These are phyloP conservation scores for Lippia alba DNA, from an alignment of 305 asterid genomes.

Conservation along the genomic window DNA sequence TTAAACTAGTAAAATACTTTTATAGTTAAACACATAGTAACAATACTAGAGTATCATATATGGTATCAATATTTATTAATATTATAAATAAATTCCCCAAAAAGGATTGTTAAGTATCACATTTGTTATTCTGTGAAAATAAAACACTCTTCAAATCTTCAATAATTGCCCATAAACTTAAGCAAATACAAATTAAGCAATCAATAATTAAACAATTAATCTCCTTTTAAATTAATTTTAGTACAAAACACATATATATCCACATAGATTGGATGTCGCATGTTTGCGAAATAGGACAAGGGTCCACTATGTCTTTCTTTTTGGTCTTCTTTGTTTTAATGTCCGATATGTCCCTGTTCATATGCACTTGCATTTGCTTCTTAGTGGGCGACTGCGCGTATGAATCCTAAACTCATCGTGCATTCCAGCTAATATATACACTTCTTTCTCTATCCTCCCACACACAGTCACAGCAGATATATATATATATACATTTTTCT, in stretches of 20 bases:
- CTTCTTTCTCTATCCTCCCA: background rate
- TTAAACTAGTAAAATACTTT: too few species aligned
- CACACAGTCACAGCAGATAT: too few species aligned
- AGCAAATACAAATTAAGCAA: too few species aligned
- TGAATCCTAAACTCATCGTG: slow-evolving; percentile 25
- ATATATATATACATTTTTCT: background rate
- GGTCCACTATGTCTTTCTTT: slow-evolving; percentile 21
- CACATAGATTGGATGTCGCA: slow-evolving; percentile 22
- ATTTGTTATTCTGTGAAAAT: too few species aligned
- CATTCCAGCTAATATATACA: slow-evolving; percentile 35
- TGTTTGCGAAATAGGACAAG: slow-evolving; percentile 28
- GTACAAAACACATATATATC: background rate
- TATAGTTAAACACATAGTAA: too few species aligned
- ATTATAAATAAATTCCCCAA: too few species aligned
- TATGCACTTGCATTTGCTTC: slow-evolving; percentile 26
- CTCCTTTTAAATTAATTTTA: background rate
- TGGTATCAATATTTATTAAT: too few species aligned
- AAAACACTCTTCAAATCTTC: too few species aligned
- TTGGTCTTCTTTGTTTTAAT: slow-evolving; percentile 16
- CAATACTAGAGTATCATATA: too few species aligned
- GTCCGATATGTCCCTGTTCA: slow-evolving; percentile 24
- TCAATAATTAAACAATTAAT: too few species aligned
- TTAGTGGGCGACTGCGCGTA: slow-evolving; percentile 15
- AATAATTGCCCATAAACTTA: too few species aligned
- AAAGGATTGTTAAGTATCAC: too few species aligned